These are phyloP conservation scores for Annona cherimola DNA, from an alignment of 164 flowering plant genomes.

Conservation along the genomic window DNA sequence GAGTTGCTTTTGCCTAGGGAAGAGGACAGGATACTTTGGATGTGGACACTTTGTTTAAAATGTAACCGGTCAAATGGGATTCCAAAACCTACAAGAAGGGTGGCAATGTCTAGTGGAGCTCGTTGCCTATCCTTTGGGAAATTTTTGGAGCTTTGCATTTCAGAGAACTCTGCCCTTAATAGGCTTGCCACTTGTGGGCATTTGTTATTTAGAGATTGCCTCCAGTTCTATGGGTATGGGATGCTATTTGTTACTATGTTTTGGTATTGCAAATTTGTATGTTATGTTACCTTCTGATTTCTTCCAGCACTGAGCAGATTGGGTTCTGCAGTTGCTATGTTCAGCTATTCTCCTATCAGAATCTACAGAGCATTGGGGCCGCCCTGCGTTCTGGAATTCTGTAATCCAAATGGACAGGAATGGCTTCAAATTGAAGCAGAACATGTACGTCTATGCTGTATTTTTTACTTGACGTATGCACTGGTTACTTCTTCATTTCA, in stretches of 20 bases:
- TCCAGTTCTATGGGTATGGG: slow-evolving; percentile 81
- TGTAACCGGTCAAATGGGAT: slow-evolving; percentile 42
- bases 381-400: slow-evolving; percentile 58
- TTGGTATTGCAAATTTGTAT: not conserved
- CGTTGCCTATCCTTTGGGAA: slow-evolving; percentile 85
- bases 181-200: slow-evolving; percentile 65
- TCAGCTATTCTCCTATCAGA: slow-evolving; percentile 58
- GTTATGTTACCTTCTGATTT: slow-evolving; percentile 1
- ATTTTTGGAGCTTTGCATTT: slow-evolving; percentile 82
- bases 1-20: slow-evolving; percentile 59
- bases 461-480: slow-evolving; percentile 3
- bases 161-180: slow-evolving; percentile 34
- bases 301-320: slow-evolving; percentile 39
- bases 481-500: slow-evolving; percentile 1
- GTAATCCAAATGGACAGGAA: slow-evolving; percentile 34
- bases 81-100: slow-evolving; percentile 56
- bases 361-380: slow-evolving; percentile 63
- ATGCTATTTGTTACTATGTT: not conserved
- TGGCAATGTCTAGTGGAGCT: slow-evolving; percentile 61
- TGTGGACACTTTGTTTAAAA: slow-evolving; percentile 92
- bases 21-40: slow-evolving; percentile 86
- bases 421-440: slow-evolving; percentile 52
- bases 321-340: slow-evolving; percentile 78
- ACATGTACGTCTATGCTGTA: slow-evolving; percentile 37
- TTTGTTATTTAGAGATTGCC: slow-evolving; percentile 57